Evolutionary conservation across 768 basidiomycete genomes (phyloP).

Genomic region (Calocybe cyanea): DNA sequence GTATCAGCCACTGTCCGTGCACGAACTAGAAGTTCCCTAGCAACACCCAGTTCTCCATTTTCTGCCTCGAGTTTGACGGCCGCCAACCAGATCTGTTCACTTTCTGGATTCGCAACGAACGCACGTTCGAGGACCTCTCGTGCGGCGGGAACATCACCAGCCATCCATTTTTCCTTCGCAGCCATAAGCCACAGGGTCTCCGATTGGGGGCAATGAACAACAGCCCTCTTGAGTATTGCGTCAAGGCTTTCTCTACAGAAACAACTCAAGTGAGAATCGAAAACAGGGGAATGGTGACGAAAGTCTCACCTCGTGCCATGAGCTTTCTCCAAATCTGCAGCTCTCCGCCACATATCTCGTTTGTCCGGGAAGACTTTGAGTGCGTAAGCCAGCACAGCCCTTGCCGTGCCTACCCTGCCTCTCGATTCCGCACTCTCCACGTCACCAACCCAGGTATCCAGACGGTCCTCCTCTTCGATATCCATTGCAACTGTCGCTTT

Average conservation of each 20-base stretch:
- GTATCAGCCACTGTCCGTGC: slow-evolving; percentile 91
- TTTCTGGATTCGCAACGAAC: slow-evolving; percentile 93
- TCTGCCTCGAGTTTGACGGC: slow-evolving; percentile 97
- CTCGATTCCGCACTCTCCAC: slow-evolving; percentile 77
- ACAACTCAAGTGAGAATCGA: neutral
- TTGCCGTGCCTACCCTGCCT: slow-evolving; percentile 75
- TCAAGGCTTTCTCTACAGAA: slow-evolving; percentile 67
- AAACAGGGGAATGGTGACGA: neutral
- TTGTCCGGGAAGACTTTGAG: slow-evolving; percentile 88
- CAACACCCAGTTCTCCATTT: slow-evolving; percentile 86
- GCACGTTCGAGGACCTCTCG: slow-evolving; percentile 85
- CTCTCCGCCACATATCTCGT: slow-evolving; percentile 81
- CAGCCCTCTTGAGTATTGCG: slow-evolving; percentile 76
- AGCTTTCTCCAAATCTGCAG: slow-evolving; percentile 89
- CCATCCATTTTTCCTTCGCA: slow-evolving; percentile 95
- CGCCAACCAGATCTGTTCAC: slow-evolving; percentile 96
- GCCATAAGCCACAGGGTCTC: slow-evolving; percentile 98
- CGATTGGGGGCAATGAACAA: slow-evolving; percentile 89
- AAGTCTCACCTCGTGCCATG: slow-evolving; percentile 71
- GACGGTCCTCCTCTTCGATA: slow-evolving; percentile 89
- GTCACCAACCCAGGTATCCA: slow-evolving; percentile 89
- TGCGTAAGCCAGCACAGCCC: slow-evolving; percentile 88
- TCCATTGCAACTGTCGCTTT: slow-evolving; percentile 94
- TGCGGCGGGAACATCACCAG: slow-evolving; percentile 86
- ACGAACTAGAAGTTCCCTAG: slow-evolving; percentile 80